Evolutionary conservation across 1,139 yeast genomes (phyloP).

Genomic region (Hyphopichia pseudoburtonii): DNA sequence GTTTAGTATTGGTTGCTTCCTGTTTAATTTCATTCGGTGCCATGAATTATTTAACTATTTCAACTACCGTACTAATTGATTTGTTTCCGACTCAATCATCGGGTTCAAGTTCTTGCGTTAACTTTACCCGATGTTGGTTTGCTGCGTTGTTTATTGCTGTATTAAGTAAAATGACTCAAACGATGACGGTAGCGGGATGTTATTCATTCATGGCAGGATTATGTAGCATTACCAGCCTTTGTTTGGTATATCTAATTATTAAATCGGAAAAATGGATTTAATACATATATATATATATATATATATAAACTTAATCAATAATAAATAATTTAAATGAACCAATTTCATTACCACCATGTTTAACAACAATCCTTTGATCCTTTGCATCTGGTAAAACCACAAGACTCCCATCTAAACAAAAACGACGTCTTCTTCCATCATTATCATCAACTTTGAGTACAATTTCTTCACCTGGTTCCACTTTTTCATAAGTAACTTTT

Average conservation of each 20-base stretch:
- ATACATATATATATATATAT: background rate
- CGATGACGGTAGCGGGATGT: conserved; percentile 62
- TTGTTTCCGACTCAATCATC: conserved; percentile 60
- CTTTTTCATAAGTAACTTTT: conserved; percentile 42
- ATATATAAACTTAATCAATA: background rate
- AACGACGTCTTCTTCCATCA: conserved; percentile 28
- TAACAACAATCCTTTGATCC: conserved; percentile 16
- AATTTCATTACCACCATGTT: conserved; percentile 17
- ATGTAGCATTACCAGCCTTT: conserved; percentile 6
- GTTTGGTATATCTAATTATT: conserved; percentile 5
- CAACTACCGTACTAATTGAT: conserved; percentile 60
- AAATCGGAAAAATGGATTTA: conserved; percentile 7
- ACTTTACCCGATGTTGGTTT: conserved; percentile 57
- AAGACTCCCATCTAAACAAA: conserved; percentile 58
- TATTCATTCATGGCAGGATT: conserved; percentile 53
- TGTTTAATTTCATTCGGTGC: conserved; percentile 55
- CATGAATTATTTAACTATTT: conserved; percentile 49
- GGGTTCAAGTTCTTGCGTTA: conserved; percentile 60
- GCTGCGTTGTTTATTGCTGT: conserved; percentile 67
- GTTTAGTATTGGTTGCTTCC: conserved; percentile 56
- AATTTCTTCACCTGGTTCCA: conserved; percentile 25
- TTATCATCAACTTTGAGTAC: conserved; percentile 23
- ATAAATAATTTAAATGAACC: background rate
- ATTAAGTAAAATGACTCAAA: conserved; percentile 52
- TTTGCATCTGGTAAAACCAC: conserved; percentile 28